Base-by-base conservation (phyloP, 2,329 filamentous ascomycete species). In the Canariomyces notabilis region DNA sequence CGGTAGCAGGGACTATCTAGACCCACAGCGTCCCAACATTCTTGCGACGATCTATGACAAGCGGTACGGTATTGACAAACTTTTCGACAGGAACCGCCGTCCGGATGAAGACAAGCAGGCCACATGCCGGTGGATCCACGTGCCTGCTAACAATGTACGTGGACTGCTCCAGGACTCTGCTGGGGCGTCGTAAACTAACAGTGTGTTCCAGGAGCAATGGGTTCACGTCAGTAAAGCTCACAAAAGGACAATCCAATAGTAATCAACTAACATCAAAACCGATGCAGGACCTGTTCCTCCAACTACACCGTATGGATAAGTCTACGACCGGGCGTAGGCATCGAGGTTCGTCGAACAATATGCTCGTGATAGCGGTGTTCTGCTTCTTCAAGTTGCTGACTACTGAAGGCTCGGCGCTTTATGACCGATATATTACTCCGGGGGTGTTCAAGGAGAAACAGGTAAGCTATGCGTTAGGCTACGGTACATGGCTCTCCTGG, bases 81-180 rank as follows among this genome's bases (percentile, higher is more conserved):
- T 39, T n/a, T 44, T 43, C 19, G 9, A 32, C 7, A 6, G 38
- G 19, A 39, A 39, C n/a, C n/a, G n/a, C n/a, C n/a, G n/a, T n/a
- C n/a, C 22, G 19, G 40, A 48, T 9, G 15, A 34, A 9, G 36
- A 36, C 16, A 40, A 36, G 36, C 29, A 22, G n/a, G 15, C 39
- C 12, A 40, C 35, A 6, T 48, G 46, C 36, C 40, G 46, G 5
- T 48, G 40, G 46, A 37, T 48, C 18, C 41, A 48, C 32, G 7
- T 48, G 6, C 46, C 46, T 11, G 40, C 46, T 5, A 48, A 48
- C 41, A 48, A 48, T 23, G 46, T 44, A 31, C 36, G 46, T 40
- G 9, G 15, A 18, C 23, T 18, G 4, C 5, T 33, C 15, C 15
- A 11, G 29, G 16, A 12, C 23, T 16, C 8, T 6, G 12, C 9